Evolutionary conservation across 176 grass and related monocot genomes (phyloP), one percentile per base, ranked within the genome.

Genomic region (Puya raimondii): DNA sequence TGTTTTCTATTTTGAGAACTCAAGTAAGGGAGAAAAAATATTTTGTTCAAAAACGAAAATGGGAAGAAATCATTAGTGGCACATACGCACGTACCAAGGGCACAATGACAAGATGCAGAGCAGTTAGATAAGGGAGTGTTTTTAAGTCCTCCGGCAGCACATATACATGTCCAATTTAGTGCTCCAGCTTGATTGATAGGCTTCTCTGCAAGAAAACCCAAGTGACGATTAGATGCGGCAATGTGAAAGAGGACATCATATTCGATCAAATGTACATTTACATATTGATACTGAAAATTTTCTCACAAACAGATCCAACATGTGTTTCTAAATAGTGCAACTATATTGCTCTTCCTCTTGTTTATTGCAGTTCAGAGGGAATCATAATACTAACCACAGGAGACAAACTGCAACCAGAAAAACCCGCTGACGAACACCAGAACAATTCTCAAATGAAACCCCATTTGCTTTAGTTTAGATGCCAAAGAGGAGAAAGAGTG

Each of bases 61-160:
- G 53, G 73, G 27, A 47, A 12, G 20, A 12, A 56, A 65, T 16
- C 9, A 56, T 64, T 22, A 12, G 22, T 11, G n/a, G n/a, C 68
- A 49, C 47, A 58, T 48, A 6, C 56, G 33, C 23, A 50, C 49
- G 48, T 81, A 99, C 89, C 89, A 79, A 72, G 71, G 56, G 75
- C 74, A 17, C 94, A 99, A 51, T 81, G 82, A 66, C 94, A 93
- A 29, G 88, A 92, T 1, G 86, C 76, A 52, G 87, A 86, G 69
- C 89, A 99, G 20, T 91, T 96, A 66, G 82, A 85, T 12, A 27
- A 68, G 33, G 75, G 69, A 26, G 78, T 85, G 20, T 76, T 52
- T 67, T 78, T 11, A 78, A 48, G 13, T 86, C 82, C 85, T 76
- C 33, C 80, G 74, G 68, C 74, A n/a, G 82, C 23, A 64, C 89